Conservation (phyloP, 495 filamentous ascomycete species). For the Xanthoparmelia taractica region DNA sequence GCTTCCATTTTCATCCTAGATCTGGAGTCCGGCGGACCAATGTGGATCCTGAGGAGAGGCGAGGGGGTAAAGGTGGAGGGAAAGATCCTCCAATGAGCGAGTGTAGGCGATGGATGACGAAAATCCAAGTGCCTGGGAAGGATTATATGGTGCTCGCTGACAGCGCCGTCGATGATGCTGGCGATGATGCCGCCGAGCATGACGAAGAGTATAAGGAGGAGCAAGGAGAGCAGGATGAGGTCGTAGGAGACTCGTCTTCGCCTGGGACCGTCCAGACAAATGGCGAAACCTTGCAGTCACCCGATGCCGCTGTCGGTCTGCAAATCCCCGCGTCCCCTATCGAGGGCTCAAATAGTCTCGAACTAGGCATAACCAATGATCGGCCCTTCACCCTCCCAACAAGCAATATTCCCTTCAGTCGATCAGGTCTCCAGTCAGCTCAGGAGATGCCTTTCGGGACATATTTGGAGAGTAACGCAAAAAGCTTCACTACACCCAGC, state of each 20-base stretch:
- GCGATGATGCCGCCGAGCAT: background rate
- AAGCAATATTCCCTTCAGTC: background rate
- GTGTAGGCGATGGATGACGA: slow-evolving; percentile 75
- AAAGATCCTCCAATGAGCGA: slow-evolving; percentile 74
- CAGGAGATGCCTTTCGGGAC: background rate
- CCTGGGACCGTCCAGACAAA: background rate
- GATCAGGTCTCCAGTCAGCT: background rate
- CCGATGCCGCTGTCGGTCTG: background rate
- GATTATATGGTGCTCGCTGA: slow-evolving; percentile 1
- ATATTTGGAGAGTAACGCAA: background rate
- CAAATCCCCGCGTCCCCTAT: background rate
- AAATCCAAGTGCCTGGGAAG: slow-evolving; percentile 43
- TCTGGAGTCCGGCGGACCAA: slow-evolving; percentile 45
- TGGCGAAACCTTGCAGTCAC: background rate
- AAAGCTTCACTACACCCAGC: background rate
- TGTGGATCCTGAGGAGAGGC: slow-evolving; percentile 51
- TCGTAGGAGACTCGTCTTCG: background rate
- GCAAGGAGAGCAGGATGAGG: background rate
- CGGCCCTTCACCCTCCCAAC: background rate
- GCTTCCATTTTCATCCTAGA: slow-evolving; percentile 75
- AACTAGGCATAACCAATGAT: background rate
- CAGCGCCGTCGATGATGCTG: background rate
- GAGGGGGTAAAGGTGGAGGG: slow-evolving; percentile 78
- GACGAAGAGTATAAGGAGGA: background rate
- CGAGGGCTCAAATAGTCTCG: background rate